Evolutionary conservation across 2,329 filamentous ascomycete species (phyloP).

Genomic region (Paramyrothecium roridum): DNA sequence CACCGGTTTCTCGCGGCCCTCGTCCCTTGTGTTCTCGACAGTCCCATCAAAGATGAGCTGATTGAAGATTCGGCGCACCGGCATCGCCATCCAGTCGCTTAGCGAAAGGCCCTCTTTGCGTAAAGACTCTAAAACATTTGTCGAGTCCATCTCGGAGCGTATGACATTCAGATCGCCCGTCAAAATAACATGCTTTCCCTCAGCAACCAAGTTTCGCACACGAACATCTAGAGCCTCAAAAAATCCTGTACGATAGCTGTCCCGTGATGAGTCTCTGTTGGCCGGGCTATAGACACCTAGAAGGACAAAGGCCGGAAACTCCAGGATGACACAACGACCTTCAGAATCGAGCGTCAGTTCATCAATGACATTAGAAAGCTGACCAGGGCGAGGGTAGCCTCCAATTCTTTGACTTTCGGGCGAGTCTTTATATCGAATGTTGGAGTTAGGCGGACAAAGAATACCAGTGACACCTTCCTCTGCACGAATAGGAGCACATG

Average conservation of each 20-base stretch:
- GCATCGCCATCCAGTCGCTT: conserved; percentile 69
- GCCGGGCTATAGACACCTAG: conserved; percentile 92
- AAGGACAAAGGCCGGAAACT: conserved; percentile 92
- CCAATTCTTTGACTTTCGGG: conserved; percentile 75
- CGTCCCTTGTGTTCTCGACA: conserved; percentile 63
- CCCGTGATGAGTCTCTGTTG: conserved; percentile 77
- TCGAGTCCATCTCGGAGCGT: conserved; percentile 68
- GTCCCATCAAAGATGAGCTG: conserved; percentile 75
- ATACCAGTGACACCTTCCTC: conserved; percentile 92
- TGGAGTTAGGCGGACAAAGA: conserved; percentile 69
- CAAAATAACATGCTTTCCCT: conserved; percentile 82
- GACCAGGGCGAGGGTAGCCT: conserved; percentile 73
- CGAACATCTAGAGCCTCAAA: conserved; percentile 76
- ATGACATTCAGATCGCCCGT: conserved; percentile 87
- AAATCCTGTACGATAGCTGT: conserved; percentile 79
- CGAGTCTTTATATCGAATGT: conserved; percentile 70
- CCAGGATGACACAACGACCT: conserved; percentile 84
- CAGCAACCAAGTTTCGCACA: conserved; percentile 75
- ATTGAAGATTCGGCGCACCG: conserved; percentile 77
- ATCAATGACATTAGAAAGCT: conserved; percentile 64
- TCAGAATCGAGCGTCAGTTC: conserved; percentile 78
- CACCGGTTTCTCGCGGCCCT: conserved; percentile 66
- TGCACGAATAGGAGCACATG: conserved; percentile 80
- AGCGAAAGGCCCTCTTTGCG: conserved; percentile 65
- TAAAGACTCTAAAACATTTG: conserved; percentile 68